Evolutionary conservation across 2,329 filamentous ascomycete species (phyloP).

Genomic region (Fusarium graminum): DNA sequence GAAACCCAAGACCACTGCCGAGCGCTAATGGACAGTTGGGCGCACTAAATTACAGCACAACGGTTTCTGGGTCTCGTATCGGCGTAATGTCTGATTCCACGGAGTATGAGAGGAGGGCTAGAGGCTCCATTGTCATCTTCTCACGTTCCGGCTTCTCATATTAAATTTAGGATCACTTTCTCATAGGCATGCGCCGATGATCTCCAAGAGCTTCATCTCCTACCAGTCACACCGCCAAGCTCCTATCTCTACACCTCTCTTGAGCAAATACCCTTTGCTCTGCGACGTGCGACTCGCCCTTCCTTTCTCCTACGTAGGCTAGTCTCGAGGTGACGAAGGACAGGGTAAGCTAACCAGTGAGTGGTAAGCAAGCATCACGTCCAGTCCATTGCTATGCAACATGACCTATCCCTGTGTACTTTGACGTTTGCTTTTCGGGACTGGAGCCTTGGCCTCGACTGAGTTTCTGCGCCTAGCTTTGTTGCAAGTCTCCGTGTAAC

Average conservation of each 20-base stretch:
- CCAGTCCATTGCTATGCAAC: conserved; percentile 18
- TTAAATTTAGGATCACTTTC: conserved; percentile 1
- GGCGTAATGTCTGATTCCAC: conserved; percentile 27
- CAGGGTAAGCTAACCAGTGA: conserved; percentile 30
- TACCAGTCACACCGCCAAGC: conserved; percentile 29
- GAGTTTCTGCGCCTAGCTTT: conserved; percentile 20
- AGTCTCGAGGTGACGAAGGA: conserved; percentile 17
- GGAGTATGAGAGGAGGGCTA: conserved; percentile 20
- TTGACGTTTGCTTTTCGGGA: conserved; percentile 27
- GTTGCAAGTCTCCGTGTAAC: conserved; percentile 28
- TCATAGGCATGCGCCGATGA: conserved; percentile 4
- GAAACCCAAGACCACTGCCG: conserved; percentile 36
- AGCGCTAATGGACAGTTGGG: conserved; percentile 31
- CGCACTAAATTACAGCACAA: conserved; percentile 34
- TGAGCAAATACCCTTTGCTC: conserved; percentile 17
- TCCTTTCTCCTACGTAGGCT: conserved; percentile 24
- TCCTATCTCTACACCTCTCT: conserved; percentile 14
- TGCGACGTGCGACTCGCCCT: conserved; percentile 18
- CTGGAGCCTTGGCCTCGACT: conserved; percentile 28
- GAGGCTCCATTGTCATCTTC: conserved; percentile 36
- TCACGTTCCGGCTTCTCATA: conserved; percentile 21
- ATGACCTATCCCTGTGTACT: conserved; percentile 24
- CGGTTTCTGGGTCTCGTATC: conserved; percentile 31
- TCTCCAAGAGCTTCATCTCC: conserved; percentile 15
- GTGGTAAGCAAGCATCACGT: conserved; percentile 24